Evolutionary conservation across 805 yeast species (phyloP), one percentile per base, ranked within the genome.

Genomic region (Citeromyces matritensis): DNA sequence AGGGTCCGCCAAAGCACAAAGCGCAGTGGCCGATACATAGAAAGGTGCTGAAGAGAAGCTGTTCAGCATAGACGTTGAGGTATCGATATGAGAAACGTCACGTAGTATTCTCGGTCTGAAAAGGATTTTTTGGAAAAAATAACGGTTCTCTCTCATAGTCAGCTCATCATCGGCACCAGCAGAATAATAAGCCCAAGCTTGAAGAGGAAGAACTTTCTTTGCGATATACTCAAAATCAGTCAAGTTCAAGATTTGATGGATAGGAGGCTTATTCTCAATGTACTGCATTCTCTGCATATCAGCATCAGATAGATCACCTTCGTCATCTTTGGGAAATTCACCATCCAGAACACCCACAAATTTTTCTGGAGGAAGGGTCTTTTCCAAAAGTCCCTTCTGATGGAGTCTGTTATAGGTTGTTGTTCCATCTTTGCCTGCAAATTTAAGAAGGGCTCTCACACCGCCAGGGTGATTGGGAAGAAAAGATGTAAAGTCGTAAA

Each of bases 141-240:
- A 65, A 49, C 84, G 95, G 55, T 85, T 86, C 45, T 83, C 94
- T 39, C 95, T 63, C 36, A 79, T 45, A 0, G 94, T 65, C 40
- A 86, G 69, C 54, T 86, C 97, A 47, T 86, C 95, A 48, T 82
- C 93, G 9, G 91, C 64, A 3, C 88, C 97, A 3, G 91, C 73
- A 2, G 86, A 73, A 47, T 81, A 80, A 50, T 85, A 86, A 10
- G 83, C 82, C 80, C 94, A 79, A 0, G 84, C 88, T n/a, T 67
- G 62, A 26, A 73, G 72, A 15, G 78, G 65, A 60, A 86, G 60
- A 24, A 82, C 68, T 37, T 70, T 65, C 26, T 81, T 63, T 1
- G 96, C 96, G 30, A 88, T 75, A 39, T 65, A 68, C 54, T 86
- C 96, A 48, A 86, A 88, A 52, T 86, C 96, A 39, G 70, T 70